phyloP scores from a whole-genome alignment of 2,329 filamentous ascomycete species.

The Dactylellina cionopaga region DNA sequence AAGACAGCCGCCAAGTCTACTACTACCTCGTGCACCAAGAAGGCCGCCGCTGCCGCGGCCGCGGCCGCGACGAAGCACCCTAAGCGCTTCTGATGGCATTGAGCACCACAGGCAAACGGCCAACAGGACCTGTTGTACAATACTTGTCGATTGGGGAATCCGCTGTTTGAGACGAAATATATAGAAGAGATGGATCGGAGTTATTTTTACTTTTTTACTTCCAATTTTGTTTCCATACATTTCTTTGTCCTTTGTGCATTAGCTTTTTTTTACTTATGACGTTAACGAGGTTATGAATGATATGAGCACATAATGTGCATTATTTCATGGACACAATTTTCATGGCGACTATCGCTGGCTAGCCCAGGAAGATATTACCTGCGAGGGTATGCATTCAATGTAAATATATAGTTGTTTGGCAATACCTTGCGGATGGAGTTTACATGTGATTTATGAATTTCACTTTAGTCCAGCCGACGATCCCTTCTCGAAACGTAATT shows the following conservation, averaged over 20 bases:
- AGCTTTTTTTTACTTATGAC: neutral
- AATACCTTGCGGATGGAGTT: too few relatives aligned
- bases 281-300: slow-evolving; percentile 31
- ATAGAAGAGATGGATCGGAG: neutral
- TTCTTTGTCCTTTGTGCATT: neutral
- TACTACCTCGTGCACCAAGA: slow-evolving; percentile 7
- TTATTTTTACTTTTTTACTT: slow-evolving; percentile 3
- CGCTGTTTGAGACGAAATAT: neutral
- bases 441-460: too few relatives aligned
- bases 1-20: neutral
- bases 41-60: neutral
- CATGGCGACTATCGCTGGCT: too few relatives aligned
- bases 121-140: too few relatives aligned
- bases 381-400: too few relatives aligned
- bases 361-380: too few relatives aligned
- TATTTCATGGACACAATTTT: neutral
- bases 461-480: too few relatives aligned
- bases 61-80: neutral
- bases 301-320: slow-evolving; percentile 10
- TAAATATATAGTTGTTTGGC: too few relatives aligned
- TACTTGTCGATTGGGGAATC: too few relatives aligned
- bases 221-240: neutral
- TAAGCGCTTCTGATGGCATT: neutral
- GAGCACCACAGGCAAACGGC: too few relatives aligned
- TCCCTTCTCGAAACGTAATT: neutral